These are phyloP conservation scores for Mycocentrospora acerina DNA, from an alignment of 2,329 filamentous ascomycete species.

Conservation along the genomic window DNA sequence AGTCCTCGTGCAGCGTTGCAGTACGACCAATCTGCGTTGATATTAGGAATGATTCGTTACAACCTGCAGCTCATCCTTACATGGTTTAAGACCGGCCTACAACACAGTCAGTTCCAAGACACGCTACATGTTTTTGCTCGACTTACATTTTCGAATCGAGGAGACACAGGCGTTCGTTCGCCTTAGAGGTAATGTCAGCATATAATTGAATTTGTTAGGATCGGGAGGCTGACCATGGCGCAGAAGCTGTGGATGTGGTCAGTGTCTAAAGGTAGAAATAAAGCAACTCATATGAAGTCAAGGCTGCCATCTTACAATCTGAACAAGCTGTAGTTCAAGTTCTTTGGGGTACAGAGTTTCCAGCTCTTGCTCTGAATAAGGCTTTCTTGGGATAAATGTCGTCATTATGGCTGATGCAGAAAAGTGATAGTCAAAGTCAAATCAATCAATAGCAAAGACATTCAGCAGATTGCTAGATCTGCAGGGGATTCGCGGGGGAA, in stretches of 20 bases:
- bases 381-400: conserved; percentile 68
- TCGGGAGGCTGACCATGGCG: conserved; percentile 38
- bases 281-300: not conserved
- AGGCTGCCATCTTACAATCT: conserved; percentile 60
- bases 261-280: conserved; percentile 4
- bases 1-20: conserved; percentile 76
- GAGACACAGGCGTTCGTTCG: conserved; percentile 79
- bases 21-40: conserved; percentile 75
- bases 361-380: conserved; percentile 82
- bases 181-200: conserved; percentile 43
- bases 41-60: conserved; percentile 3
- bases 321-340: conserved; percentile 84
- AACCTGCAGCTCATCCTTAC: conserved; percentile 16
- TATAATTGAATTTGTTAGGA: not conserved
- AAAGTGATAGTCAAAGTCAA: not conserved
- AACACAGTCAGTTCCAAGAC: conserved; percentile 8
- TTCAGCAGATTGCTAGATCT: too few species aligned
- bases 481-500: not conserved
- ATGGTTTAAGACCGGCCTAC: conserved; percentile 36
- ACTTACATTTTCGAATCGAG: conserved; percentile 85
- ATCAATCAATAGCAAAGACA: not conserved
- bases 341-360: conserved; percentile 74
- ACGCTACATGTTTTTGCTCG: too few species aligned
- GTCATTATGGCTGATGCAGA: conserved; percentile 61
- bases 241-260: conserved; percentile 30